A percentile compares a stretch with the other conserved stretches of the same genome.
Conservation (phyloP, 2,329 filamentous ascomycete genomes). For the Ophiostoma pallidulum region DNA sequence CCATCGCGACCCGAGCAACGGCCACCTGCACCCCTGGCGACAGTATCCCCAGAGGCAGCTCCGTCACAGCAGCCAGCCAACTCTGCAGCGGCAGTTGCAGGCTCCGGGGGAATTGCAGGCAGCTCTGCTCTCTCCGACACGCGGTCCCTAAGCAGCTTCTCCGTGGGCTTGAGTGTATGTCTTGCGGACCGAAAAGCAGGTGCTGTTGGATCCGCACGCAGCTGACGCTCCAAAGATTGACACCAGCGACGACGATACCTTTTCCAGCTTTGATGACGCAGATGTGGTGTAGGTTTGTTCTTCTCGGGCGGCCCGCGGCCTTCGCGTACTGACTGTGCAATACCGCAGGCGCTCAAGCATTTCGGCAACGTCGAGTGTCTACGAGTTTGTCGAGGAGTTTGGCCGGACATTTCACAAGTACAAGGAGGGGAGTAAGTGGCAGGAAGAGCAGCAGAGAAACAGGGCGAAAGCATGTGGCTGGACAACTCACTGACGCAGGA, state of each 20-base stretch:
- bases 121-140: neutral
- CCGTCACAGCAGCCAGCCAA: too few relatives aligned
- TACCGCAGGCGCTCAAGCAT: neutral
- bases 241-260: conserved; percentile 2
- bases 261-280: conserved; percentile 4
- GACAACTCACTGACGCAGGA: neutral
- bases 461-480: too few relatives aligned
- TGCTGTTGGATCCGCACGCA: too few relatives aligned
- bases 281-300: neutral
- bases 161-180: conserved; percentile 11
- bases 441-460: neutral
- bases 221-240: neutral
- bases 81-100: too few relatives aligned
- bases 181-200: too few relatives aligned
- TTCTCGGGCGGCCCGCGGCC: too few relatives aligned
- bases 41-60: too few relatives aligned
- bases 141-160: conserved; percentile 8
- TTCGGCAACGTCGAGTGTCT: conserved; percentile 4
- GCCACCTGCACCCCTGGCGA: too few relatives aligned
- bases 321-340: neutral
- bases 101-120: neutral
- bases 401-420: conserved; percentile 10
- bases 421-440: conserved; percentile 9
- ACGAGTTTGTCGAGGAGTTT: conserved; percentile 7
- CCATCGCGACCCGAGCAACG: too few relatives aligned